Evolutionary conservation across 1,284 basidiomycete genomes (phyloP).

Genomic region (Apiotrichum gamsii): DNA sequence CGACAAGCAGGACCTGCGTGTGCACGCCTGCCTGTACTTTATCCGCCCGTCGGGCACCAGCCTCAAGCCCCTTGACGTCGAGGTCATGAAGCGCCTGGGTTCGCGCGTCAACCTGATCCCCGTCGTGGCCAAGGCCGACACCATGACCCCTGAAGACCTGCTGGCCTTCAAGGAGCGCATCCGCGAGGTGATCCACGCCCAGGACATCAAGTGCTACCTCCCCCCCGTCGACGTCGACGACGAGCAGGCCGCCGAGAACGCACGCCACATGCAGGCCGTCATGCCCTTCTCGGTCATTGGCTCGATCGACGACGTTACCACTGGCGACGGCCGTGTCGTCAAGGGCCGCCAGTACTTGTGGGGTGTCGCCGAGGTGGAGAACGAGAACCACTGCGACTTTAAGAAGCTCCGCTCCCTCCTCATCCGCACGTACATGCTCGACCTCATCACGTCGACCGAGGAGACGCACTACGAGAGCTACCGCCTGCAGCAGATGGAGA

Average conservation of each 20-base stretch:
- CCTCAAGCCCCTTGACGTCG: slow-evolving; percentile 95
- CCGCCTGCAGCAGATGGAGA: slow-evolving; percentile 98
- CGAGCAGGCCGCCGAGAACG: slow-evolving; percentile 79
- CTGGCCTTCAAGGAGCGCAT: slow-evolving; percentile 88
- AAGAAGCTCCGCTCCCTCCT: slow-evolving; percentile 92
- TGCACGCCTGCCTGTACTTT: slow-evolving; percentile 97
- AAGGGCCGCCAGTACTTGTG: slow-evolving; percentile 99
- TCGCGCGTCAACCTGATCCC: slow-evolving; percentile 95
- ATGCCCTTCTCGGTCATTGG: slow-evolving; percentile 99
- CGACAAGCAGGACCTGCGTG: slow-evolving; percentile 90
- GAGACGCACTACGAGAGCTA: slow-evolving; percentile 98
- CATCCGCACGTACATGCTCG: slow-evolving; percentile 98
- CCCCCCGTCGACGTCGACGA: slow-evolving; percentile 91
- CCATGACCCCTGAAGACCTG: slow-evolving; percentile 88
- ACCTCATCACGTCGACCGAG: slow-evolving; percentile 92
- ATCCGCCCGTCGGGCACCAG: slow-evolving; percentile 93
- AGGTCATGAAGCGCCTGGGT: slow-evolving; percentile 97
- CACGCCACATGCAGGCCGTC: slow-evolving; percentile 71
- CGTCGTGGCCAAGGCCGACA: slow-evolving; percentile 96
- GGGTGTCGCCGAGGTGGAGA: slow-evolving; percentile 92
- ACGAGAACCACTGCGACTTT: slow-evolving; percentile 76
- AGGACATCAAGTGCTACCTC: slow-evolving; percentile 90
- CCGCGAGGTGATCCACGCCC: slow-evolving; percentile 81
- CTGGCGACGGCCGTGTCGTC: slow-evolving; percentile 82
- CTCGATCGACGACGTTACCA: slow-evolving; percentile 88